phyloP scores from a whole-genome alignment of 805 yeast species.

The Komagataella ulmi region DNA sequence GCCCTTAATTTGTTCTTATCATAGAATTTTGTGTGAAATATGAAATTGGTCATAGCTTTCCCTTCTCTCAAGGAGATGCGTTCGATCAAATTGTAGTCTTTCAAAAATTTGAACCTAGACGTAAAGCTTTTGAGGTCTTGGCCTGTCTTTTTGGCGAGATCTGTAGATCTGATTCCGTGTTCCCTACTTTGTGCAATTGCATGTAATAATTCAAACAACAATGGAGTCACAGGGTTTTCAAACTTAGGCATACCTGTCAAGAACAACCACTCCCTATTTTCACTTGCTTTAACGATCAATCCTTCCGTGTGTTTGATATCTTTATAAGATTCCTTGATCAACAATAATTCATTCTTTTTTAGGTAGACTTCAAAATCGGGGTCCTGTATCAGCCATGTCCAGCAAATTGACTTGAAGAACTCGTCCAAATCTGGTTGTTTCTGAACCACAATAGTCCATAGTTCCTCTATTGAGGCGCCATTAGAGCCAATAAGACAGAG shows the following conservation, averaged over 20 bases:
- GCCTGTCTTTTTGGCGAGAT: slow-evolving; percentile 38
- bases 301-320: background rate
- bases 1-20: background rate
- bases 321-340: no score
- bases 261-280: slow-evolving; percentile 42
- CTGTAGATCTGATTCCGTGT: slow-evolving; percentile 46
- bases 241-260: slow-evolving; percentile 50
- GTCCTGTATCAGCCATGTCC: slow-evolving; percentile 22
- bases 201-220: slow-evolving; percentile 39
- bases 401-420: slow-evolving; percentile 18
- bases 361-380: slow-evolving; percentile 11
- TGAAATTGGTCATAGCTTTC: slow-evolving; percentile 15
- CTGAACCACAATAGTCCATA: slow-evolving; percentile 18
- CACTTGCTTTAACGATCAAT: slow-evolving; percentile 24
- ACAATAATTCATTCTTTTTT: background rate
- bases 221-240: slow-evolving; percentile 10
- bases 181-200: slow-evolving; percentile 46
- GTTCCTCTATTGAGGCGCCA: slow-evolving; percentile 16
- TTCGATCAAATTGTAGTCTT: slow-evolving; percentile 32
- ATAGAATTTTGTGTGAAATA: slow-evolving; percentile 34
- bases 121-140: slow-evolving; percentile 68
- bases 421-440: slow-evolving; percentile 13
- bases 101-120: slow-evolving; percentile 42
- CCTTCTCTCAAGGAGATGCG: slow-evolving; percentile 12
- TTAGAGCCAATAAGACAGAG: slow-evolving; percentile 20